A percentile compares a stretch with the other conserved stretches of the same genome.
These are phyloP conservation scores for Yueomyces sp. DNA, from an alignment of 805 yeast species.

Conservation along the genomic window DNA sequence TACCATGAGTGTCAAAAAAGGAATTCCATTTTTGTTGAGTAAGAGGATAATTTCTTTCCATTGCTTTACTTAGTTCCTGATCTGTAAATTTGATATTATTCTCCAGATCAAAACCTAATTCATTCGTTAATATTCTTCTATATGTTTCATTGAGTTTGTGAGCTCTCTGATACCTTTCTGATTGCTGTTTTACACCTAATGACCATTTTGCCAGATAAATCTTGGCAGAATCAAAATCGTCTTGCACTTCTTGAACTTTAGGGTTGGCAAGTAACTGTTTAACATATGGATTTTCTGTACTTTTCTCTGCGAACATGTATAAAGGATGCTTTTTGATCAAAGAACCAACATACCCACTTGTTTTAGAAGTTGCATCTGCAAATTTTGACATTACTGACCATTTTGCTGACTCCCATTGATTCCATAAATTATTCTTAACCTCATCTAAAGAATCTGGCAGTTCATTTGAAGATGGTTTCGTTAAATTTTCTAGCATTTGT, in stretches of 20 bases:
- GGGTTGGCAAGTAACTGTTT: slow-evolving; percentile 56
- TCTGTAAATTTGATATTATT: slow-evolving; percentile 16
- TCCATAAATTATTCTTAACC: slow-evolving; percentile 10
- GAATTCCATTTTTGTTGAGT: slow-evolving; percentile 66
- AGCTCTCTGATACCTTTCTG: slow-evolving; percentile 39
- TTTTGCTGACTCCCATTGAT: slow-evolving; percentile 35
- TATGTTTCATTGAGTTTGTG: slow-evolving; percentile 48
- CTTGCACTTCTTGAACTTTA: slow-evolving; percentile 63
- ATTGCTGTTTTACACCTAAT: slow-evolving; percentile 81
- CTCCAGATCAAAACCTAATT: slow-evolving; percentile 27
- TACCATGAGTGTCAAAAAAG: slow-evolving; percentile 69
- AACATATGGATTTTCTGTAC: slow-evolving; percentile 24
- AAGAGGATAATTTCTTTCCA: slow-evolving; percentile 38
- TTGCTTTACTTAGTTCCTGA: slow-evolving; percentile 36
- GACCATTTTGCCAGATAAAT: slow-evolving; percentile 96
- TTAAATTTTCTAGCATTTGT: not conserved
- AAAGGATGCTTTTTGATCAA: slow-evolving; percentile 19
- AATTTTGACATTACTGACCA: slow-evolving; percentile 81
- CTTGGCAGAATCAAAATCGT: slow-evolving; percentile 87
- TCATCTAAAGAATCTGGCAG: not conserved
- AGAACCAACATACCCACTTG: slow-evolving; percentile 13
- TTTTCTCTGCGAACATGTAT: slow-evolving; percentile 29
- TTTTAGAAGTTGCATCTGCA: slow-evolving; percentile 53
- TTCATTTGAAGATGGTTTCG: not conserved
- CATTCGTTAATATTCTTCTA: slow-evolving; percentile 38